Evolutionary conservation across 2,329 filamentous ascomycete genomes (phyloP), one percentile per base, ranked within the genome.

Genomic region (Penicillium glabrum): DNA sequence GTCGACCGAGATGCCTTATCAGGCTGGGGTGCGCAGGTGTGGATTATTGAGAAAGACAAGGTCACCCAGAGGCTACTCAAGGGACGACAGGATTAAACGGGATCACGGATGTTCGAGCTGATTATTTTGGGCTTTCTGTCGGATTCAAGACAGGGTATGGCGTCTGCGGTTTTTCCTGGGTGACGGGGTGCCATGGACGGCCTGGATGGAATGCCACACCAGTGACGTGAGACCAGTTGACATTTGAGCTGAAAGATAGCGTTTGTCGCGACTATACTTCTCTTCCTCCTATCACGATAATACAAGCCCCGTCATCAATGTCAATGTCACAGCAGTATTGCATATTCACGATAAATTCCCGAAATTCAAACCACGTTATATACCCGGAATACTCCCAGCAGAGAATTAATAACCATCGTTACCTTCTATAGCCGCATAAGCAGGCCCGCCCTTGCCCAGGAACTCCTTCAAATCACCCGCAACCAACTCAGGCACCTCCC

Each of bases 31-130:
- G 95, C 95, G 39, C 92, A 99, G 74, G 95, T 99, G 68, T 99
- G 98, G 81, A 96, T 99, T 73, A 96, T 99, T 77, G 95, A 98
- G 83, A 99, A 99, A 86, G 93, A 96, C 82, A 98, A 98, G 89
- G 91, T 99, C 62, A 98, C 95, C 72, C 97, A 98, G 89, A 86
- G 95, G 76, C 86, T 99, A 87, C 83, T 99, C 77, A 98, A 98
- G 87, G 93, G 93, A 74, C 87, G 93, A 82, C 93, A 98, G 82
- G 93, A 98, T 77, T 93, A 91, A 69, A 48, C 41, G 51, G 58
- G 49, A 33, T 58, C 55, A 54, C 21, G 29, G 53, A 55, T 47
- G 53, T 58, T 60, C 49, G 47, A 59, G 56, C 48, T 58, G 54
- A 55, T 55, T 67, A 46, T 66, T 61, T 64, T 68, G 59, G 62